Base-by-base conservation (phyloP, 805 yeast genomes). In the Phaffomyces antillensis region DNA sequence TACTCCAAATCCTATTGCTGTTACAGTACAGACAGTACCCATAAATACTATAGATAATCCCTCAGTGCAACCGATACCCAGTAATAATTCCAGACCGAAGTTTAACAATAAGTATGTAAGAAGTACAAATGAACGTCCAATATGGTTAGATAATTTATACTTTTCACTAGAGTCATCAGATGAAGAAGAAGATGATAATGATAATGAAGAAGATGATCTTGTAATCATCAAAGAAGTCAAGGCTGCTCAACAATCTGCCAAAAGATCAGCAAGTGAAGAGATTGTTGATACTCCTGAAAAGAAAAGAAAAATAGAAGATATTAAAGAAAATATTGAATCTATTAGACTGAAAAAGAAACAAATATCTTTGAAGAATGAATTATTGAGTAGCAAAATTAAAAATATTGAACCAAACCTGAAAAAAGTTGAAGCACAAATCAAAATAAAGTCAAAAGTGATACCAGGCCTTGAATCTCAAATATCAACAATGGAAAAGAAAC, bases 91-190 rank as follows among this genome's bases (percentile, higher is more conserved):
- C 13, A 44, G 51, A 42, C 44, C 49, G 32, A 37, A 40, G 26
- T 51, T 42, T 26, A 45, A 37, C 16, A 46, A 49, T 41, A 55
- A 50, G 24, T 51, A 49, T 40, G 43, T 43, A 23, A 45, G 47
- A 15, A 49, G 49, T 33, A 35, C 23, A 5, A 8, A 18, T 8
- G 49, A 46, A 16, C 48, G 49, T 18, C 60, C 61, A 4, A 57
- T 47, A n/a, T 58, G 61, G 61, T 16, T 55, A 36, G 46, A 50
- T 12, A 47, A 50, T 31, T 48, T 58, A 44, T 58, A 56, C 20
- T 54, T 58, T 30, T 49, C 54, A 13, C 47, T 58, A 45, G 53
- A 50, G 31, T 41, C 52, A 4, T 46, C 58, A 1, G 60, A 54
- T 26, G 47, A 41, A 20, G 42, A 45, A 11, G 52, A 44, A 4